These are phyloP conservation scores for Tulasnella calospora DNA, from an alignment of 768 basidiomycete genomes.

Conservation along the genomic window DNA sequence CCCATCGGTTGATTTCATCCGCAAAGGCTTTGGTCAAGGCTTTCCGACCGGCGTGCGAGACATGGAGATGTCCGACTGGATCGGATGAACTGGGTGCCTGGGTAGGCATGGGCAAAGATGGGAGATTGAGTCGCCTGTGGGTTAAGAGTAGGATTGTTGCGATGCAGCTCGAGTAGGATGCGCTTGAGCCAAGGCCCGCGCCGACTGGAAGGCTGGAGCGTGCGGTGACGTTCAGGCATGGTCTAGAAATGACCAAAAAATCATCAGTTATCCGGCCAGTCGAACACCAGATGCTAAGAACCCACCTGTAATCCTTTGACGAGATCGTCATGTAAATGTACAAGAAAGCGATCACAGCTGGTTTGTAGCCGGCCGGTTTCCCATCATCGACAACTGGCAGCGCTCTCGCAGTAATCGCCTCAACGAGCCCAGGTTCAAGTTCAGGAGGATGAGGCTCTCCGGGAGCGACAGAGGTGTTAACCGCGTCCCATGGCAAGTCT, in stretches of 20 bases:
- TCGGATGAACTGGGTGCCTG: constrained; percentile 34
- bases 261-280: background rate
- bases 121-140: constrained; percentile 59
- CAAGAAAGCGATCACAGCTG: constrained; percentile 69
- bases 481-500: constrained; percentile 69
- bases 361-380: constrained; percentile 40
- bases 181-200: constrained; percentile 94
- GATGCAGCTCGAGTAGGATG: constrained; percentile 86
- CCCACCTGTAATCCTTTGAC: constrained; percentile 53
- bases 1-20: constrained; percentile 84
- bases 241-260: constrained; percentile 43
- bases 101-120: constrained; percentile 48
- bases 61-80: constrained; percentile 49
- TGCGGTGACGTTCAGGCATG: constrained; percentile 70
- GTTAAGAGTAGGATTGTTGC: constrained; percentile 75
- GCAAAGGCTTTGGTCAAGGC: constrained; percentile 59
- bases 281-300: constrained; percentile 18
- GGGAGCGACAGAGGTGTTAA: constrained; percentile 43
- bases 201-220: constrained; percentile 89
- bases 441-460: constrained; percentile 55
- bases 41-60: constrained; percentile 61
- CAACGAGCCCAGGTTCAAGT: constrained; percentile 69
- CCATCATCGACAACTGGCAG: constrained; percentile 37
- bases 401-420: constrained; percentile 54
- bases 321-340: constrained; percentile 87